Base-by-base conservation (phyloP, 768 basidiomycete species). In the Hygrophoropsis aurantiaca region DNA sequence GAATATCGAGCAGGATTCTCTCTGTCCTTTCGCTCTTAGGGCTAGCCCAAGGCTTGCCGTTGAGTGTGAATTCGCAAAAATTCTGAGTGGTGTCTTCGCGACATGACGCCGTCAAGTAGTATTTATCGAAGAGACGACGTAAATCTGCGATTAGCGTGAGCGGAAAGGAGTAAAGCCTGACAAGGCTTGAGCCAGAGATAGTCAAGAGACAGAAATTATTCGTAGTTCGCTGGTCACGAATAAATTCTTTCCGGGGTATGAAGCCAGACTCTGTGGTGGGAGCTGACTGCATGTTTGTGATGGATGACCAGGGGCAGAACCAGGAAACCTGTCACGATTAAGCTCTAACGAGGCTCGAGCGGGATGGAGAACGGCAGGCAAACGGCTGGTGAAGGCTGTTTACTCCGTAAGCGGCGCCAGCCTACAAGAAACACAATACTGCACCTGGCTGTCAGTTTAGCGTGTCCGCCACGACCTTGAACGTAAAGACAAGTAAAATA, bases 91-190 rank as follows among this genome's bases (percentile, higher is more conserved):
- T 51, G 59, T 85, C 79, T 65, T 87, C 81, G 35, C 81, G 72
- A 44, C 73, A 74, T 42, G 68, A 65, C 36, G 72, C 61, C 24
- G 80, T 70, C 57, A 59, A 66, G 54, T 56, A 69, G 54, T 58
- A 72, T 52, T 59, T 55, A 44, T 84, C 79, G 45, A 89, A 74
- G 51, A 82, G 72, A 44, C 70, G 74, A 42, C 80, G 79, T 24
- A 89, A 70, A 46, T 76, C 70, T 35, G 64, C 61, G 57, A 84
- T 67, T 50, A 84, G 72, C 18, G 70, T 62, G 25, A 68, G 68
- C 18, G 81, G 75, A 56, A 90, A 90, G 49, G 82, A 81, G 62
- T 86, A 88, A 46, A 89, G 77, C 47, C 87, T 73, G 54, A 90
- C 73, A 56, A 76, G 73, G 54, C 78, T 81, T 19, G 82, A 67